phyloP scores from a whole-genome alignment of 1,284 basidiomycete species.

The Cryptococcus sp. region DNA sequence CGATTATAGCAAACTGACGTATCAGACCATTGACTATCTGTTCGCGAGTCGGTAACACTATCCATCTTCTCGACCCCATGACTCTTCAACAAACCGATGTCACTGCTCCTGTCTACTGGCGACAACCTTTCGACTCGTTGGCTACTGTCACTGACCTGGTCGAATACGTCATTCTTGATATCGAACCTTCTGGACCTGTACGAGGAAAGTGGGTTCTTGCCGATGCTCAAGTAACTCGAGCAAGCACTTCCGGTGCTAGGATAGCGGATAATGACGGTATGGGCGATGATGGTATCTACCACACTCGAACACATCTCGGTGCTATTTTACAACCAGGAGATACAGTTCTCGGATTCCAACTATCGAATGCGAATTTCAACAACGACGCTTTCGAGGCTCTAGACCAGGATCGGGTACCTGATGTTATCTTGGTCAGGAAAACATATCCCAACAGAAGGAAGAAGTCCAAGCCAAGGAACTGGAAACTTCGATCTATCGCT shows the following conservation, averaged over 20 bases:
- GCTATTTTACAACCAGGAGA: slow-evolving; percentile 94
- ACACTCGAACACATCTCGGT: slow-evolving; percentile 94
- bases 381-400: slow-evolving; percentile 77
- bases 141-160: slow-evolving; percentile 78
- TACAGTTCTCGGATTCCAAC: slow-evolving; percentile 83
- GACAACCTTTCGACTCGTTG: slow-evolving; percentile 77
- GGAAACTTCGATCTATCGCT: slow-evolving; percentile 89
- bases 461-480: slow-evolving; percentile 77
- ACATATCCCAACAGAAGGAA: slow-evolving; percentile 91
- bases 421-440: slow-evolving; percentile 92
- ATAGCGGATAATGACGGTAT: slow-evolving; percentile 46
- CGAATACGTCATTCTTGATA: slow-evolving; percentile 92
- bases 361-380: slow-evolving; percentile 89
- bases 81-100: slow-evolving; percentile 83
- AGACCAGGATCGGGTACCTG: slow-evolving; percentile 70
- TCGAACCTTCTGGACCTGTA: slow-evolving; percentile 71
- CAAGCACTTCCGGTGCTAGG: slow-evolving; percentile 53
- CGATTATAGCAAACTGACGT: no score
- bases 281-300: slow-evolving; percentile 72
- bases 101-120: slow-evolving; percentile 80
- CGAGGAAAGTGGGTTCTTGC: slow-evolving; percentile 78
- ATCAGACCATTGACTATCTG: slow-evolving; percentile 73
- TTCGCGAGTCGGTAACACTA: slow-evolving; percentile 82
- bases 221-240: slow-evolving; percentile 88
- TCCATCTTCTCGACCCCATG: slow-evolving; percentile 84